Conservation (phyloP, 768 basidiomycete species). For the Lentinula raphanica region DNA sequence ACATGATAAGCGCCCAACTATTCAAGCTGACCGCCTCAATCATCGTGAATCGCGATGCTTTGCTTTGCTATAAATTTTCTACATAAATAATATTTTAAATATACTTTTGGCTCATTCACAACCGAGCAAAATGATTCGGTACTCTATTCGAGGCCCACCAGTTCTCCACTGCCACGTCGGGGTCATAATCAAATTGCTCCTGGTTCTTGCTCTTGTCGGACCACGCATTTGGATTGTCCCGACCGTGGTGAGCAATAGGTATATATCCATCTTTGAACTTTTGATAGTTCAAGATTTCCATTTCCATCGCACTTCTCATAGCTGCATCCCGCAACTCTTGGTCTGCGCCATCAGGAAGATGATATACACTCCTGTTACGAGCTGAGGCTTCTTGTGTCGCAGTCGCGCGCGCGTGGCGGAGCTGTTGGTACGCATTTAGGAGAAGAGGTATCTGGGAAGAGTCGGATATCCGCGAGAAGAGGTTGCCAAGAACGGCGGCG, state of each 20-base stretch:
- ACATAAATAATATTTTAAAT: too few species aligned
- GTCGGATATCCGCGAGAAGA: slow-evolving; percentile 7
- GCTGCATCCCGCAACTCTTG: slow-evolving; percentile 46
- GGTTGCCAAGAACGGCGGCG: slow-evolving; percentile 27
- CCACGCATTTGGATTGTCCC: slow-evolving; percentile 48
- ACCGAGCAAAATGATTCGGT: too few species aligned
- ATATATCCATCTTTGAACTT: not conserved
- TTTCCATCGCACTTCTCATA: slow-evolving; percentile 46
- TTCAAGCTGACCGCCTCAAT: too few species aligned
- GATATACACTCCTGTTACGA: slow-evolving; percentile 50
- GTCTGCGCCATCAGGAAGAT: slow-evolving; percentile 48
- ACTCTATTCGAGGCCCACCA: slow-evolving; percentile 35
- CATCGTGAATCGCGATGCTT: too few species aligned
- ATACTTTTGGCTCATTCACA: too few species aligned
- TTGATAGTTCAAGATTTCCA: slow-evolving; percentile 23
- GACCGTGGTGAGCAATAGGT: slow-evolving; percentile 1
- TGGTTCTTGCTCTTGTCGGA: slow-evolving; percentile 47
- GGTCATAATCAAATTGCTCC: slow-evolving; percentile 49
- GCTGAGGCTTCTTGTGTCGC: slow-evolving; percentile 44
- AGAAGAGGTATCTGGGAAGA: slow-evolving; percentile 27
- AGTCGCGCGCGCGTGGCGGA: slow-evolving; percentile 46
- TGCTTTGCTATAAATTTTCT: too few species aligned
- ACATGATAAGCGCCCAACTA: not conserved
- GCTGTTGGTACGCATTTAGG: slow-evolving; percentile 45
- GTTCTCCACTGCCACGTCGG: slow-evolving; percentile 41